Evolutionary conservation across 1,284 basidiomycete species (phyloP).

Genomic region (Sporisorium exsertum): DNA sequence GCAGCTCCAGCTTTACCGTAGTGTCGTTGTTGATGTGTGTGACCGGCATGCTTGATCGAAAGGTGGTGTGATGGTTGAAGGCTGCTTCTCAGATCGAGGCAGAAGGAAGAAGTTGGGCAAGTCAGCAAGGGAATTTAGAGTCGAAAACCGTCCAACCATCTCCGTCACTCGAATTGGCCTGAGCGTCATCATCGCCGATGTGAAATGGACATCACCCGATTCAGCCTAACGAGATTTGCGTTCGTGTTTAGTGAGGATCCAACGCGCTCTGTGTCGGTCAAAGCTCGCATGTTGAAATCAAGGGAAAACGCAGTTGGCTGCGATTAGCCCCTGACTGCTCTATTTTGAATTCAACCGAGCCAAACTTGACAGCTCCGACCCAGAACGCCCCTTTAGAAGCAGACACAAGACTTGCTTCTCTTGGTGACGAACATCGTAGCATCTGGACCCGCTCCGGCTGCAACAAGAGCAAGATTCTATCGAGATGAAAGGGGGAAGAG

Average conservation of each 20-base stretch:
- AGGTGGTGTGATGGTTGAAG: neutral
- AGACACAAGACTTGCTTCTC: neutral
- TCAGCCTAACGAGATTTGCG: neutral
- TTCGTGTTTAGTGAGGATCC: constrained; percentile 15
- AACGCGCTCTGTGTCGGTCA: neutral
- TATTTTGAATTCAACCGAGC: constrained; percentile 23
- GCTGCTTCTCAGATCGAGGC: neutral
- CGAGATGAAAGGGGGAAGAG: neutral
- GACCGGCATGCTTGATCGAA: constrained; percentile 28
- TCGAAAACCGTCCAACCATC: neutral
- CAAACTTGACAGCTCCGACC: constrained; percentile 33
- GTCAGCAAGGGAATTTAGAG: neutral
- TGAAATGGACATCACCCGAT: neutral
- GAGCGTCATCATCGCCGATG: constrained; percentile 3
- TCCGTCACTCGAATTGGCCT: neutral
- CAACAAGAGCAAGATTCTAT: neutral
- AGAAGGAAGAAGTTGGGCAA: no score
- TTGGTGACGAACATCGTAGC: neutral
- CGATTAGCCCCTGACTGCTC: constrained; percentile 30
- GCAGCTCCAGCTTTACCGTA: constrained; percentile 38
- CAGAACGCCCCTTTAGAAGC: neutral
- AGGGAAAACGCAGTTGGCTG: neutral
- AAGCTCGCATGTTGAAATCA: neutral
- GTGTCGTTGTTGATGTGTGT: constrained; percentile 33
- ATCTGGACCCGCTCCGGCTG: neutral